Conservation (phyloP, 495 filamentous ascomycete genomes). For the Lasiosphaeria hispida region DNA sequence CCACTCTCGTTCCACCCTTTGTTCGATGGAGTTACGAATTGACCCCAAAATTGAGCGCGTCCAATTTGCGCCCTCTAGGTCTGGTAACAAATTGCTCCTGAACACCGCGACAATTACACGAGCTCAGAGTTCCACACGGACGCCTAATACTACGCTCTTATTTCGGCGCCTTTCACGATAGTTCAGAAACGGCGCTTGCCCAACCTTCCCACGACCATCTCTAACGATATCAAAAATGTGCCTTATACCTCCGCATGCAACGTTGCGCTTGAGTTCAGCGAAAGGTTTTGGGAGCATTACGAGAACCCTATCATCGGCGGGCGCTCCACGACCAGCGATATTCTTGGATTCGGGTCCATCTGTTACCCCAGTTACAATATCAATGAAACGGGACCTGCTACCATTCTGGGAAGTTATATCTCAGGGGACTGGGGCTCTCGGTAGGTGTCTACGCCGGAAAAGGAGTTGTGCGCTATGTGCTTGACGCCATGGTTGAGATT, state of each 20-base stretch:
- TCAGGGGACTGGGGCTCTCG: slow-evolving; percentile 39
- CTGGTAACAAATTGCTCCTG: slow-evolving; percentile 42
- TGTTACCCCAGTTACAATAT: slow-evolving; percentile 66
- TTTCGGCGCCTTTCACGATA: slow-evolving; percentile 60
- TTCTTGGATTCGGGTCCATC: slow-evolving; percentile 55
- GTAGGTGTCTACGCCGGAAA: neutral
- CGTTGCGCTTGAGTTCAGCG: slow-evolving; percentile 60
- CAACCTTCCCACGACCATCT: slow-evolving; percentile 39
- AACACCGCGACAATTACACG: slow-evolving; percentile 37
- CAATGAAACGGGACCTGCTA: slow-evolving; percentile 59
- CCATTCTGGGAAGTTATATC: slow-evolving; percentile 59
- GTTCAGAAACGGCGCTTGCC: slow-evolving; percentile 55
- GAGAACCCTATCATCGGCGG: slow-evolving; percentile 60
- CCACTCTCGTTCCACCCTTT: slow-evolving; percentile 61
- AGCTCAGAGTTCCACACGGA: slow-evolving; percentile 45
- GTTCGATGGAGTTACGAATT: slow-evolving; percentile 53
- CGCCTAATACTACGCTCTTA: slow-evolving; percentile 63
- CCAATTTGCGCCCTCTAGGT: slow-evolving; percentile 32
- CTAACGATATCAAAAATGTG: slow-evolving; percentile 59
- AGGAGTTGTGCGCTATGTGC: slow-evolving; percentile 31
- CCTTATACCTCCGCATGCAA: slow-evolving; percentile 62
- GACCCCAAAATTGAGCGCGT: slow-evolving; percentile 50
- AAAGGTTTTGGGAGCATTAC: slow-evolving; percentile 68
- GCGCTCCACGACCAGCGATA: slow-evolving; percentile 54
- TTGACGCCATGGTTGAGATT: slow-evolving; percentile 51